Evolutionary conservation across 805 yeast genomes (phyloP).

Genomic region (Ogataea allantospora): DNA sequence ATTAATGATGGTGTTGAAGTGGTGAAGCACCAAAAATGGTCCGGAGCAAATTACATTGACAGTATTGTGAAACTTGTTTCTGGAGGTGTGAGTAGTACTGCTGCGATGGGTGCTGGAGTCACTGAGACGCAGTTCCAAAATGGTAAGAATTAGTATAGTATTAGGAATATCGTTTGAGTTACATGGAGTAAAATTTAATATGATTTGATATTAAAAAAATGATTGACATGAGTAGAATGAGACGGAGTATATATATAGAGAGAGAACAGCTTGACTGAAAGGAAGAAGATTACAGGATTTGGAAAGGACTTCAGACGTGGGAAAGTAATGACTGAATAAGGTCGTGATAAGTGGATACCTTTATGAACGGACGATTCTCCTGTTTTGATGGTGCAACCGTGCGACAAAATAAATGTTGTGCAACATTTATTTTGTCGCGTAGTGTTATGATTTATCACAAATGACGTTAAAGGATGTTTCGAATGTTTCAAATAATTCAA

Average conservation of each 20-base stretch:
- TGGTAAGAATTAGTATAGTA: slow-evolving; percentile 13
- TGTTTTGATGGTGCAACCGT: no score
- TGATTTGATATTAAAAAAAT: not conserved
- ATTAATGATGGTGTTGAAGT: slow-evolving; percentile 89
- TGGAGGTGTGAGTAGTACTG: slow-evolving; percentile 93
- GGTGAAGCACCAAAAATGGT: slow-evolving; percentile 98
- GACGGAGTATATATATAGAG: no score
- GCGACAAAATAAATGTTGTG: not conserved
- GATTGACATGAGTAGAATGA: not conserved
- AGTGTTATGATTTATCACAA: slow-evolving; percentile 13
- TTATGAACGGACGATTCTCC: no score
- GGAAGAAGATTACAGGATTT: no score
- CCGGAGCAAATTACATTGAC: slow-evolving; percentile 97
- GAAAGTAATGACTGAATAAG: no score
- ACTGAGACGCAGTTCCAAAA: slow-evolving; percentile 91
- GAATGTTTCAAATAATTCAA: slow-evolving; percentile 5
- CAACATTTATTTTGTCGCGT: slow-evolving; percentile 9
- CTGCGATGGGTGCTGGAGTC: slow-evolving; percentile 98
- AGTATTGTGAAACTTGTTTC: slow-evolving; percentile 83
- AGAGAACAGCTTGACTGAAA: no score
- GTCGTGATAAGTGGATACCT: no score
- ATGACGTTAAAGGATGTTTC: slow-evolving; percentile 8
- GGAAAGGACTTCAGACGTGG: no score
- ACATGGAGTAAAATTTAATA: not conserved
- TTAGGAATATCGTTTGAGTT: no score